Evolutionary conservation across 495 filamentous ascomycete species (phyloP), one percentile per base, ranked within the genome.

Genomic region (Coniosporium apollinis): DNA sequence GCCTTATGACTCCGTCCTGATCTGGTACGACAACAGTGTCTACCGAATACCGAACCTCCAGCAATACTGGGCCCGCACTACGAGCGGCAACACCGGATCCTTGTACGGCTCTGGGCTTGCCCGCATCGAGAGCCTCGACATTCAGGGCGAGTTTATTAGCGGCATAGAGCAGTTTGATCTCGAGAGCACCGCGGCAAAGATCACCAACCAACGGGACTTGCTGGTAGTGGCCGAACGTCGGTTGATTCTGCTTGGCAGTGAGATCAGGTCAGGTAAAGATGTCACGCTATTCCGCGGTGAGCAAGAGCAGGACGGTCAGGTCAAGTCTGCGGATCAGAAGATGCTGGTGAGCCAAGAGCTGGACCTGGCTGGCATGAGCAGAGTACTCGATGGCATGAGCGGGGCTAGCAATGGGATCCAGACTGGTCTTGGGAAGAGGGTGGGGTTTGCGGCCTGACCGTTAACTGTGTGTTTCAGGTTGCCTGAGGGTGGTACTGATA

Each of bases 281-380:
- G 22, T 42, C 9, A 36, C 19, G 14, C 22, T 22, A 11, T 46
- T 47, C 22, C 36, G 22, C 5, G 34, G 29, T 11, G 47, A 50
- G 15, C 33, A 33, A n/a, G 39, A 31, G 6, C 44, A 43, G 30
- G 29, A 40, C 4, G 44, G 41, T n/a, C 33, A 37, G n/a, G 39
- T 30, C 10, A 37, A 33, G 17, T 25, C 28, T 20, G 33, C 31
- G 17, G 57, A 60, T 41, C 52, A 57, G 32, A 33, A 36, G n/a
- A 42, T 58, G 24, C 46, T 60, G 5, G 40, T 39, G 21, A 20
- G 43, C 9, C 49, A 51, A 22, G 48, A 57, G 30, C 44, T 60
- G 2, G 57, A 60, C 41, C 22, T 58, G 16, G 53, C 49, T 15
- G 55, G 57, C n/a, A 47, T 60, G 45, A 48, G 55, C 33, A 34